Conservation (phyloP, 140 eudicot species). For the Erigeron philadelphicus region DNA sequence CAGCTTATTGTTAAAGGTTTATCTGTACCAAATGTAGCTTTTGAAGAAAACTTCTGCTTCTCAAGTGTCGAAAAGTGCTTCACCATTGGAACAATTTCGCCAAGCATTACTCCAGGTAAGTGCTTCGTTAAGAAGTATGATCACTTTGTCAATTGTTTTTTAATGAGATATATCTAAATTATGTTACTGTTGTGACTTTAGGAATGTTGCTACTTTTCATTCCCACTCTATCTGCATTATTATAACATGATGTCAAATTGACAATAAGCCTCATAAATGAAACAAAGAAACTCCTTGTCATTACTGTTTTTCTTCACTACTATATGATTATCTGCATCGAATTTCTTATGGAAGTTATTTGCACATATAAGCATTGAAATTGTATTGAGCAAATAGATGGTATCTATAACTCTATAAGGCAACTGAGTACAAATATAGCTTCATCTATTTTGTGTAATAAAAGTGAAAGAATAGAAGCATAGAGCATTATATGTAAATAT, state of each 20-base stretch:
- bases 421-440: not conserved
- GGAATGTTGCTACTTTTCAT: not conserved
- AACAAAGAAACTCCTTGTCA: not conserved
- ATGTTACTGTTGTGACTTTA: not conserved
- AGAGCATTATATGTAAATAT: not conserved
- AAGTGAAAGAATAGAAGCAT: not conserved
- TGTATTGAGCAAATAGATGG: not conserved
- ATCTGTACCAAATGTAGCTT: slow-evolving; percentile 74
- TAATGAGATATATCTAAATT: not conserved
- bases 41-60: slow-evolving; percentile 71
- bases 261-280: not conserved
- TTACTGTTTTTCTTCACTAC: not conserved
- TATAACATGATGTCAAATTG: too few species aligned
- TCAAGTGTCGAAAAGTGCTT: slow-evolving; percentile 59
- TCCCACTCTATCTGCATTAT: not conserved
- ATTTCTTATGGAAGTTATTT: not conserved
- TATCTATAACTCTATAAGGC: slow-evolving; percentile 7
- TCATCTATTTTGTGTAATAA: not conserved
- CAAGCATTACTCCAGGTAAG: slow-evolving; percentile 68
- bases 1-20: slow-evolving; percentile 33
- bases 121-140: slow-evolving; percentile 22
- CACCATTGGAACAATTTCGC: slow-evolving; percentile 65
- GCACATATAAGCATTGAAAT: not conserved
- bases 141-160: slow-evolving; percentile 33
- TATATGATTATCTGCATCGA: not conserved